Base-by-base conservation (phyloP, 352 stramenopile species). In the Globisporangium barbulae region DNA sequence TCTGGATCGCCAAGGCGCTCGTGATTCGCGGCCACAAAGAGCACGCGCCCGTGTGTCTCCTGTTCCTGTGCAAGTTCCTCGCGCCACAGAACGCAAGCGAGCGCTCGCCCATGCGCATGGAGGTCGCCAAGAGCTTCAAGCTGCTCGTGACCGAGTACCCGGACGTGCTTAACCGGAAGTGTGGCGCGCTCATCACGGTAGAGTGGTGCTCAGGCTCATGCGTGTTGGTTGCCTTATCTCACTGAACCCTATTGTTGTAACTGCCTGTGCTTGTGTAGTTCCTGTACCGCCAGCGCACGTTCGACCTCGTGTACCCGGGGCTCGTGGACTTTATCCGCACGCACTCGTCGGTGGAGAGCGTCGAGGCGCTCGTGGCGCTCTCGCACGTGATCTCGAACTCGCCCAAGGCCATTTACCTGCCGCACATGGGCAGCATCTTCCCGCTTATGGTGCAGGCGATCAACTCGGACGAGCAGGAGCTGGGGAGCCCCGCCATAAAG, bases 151-250 rank as follows among this genome's bases (percentile, higher is more conserved):
- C 75, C 8, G 87, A 95, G 63, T 87, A 80, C 39, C 76, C 81
- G 0, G 85, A 95, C 55, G 85, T 92, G 45, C 75, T 95, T 22
- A 94, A 92, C 68, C 83, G 83, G 65, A 93, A 93, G 64, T 94
- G 85, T 44, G 85, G 85, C 30, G 87, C 87, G 13, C 74, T 79
- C 41, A 92, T 93, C 64, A 94, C 70, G 71, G 87, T 95, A 82
- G 66, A 59, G 12, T 49, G 19, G 12, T 48, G 21, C 31, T 1
- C 13, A 3, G n/a, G 13, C 19, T 28, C 35, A 8, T 22, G 28
- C 21, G 3, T 31, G 22, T 9, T 35, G 28, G 7, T 39, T 39
- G 28, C 3, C 19, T 35, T 28, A 41, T 21, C 5, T 28, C 8
- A 28, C 8, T 5, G 39, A 37, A 28, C 17, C 6, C 49, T 55